phyloP scores from a whole-genome alignment of 331 rosid species.

The Phaseolus coccineus region DNA sequence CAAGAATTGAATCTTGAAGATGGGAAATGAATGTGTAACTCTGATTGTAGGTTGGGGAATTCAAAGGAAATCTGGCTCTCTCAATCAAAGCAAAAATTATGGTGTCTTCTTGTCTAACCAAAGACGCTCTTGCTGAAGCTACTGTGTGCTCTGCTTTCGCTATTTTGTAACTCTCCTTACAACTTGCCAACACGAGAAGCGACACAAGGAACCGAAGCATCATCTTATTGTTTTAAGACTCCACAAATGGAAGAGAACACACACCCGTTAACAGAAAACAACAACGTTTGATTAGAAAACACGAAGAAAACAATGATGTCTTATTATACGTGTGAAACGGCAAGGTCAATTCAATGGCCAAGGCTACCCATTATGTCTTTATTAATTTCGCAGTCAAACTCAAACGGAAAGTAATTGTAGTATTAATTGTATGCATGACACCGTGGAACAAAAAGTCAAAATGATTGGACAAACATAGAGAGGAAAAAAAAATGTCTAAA shows the following conservation, averaged over 20 bases:
- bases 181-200: conserved; percentile 34
- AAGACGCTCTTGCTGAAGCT: conserved; percentile 53
- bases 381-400: neutral
- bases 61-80: conserved; percentile 66
- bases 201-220: conserved; percentile 15
- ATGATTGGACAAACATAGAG: neutral
- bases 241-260: neutral
- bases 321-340: neutral
- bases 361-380: neutral
- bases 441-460: neutral
- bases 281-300: neutral
- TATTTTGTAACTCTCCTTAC: conserved; percentile 28
- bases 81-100: conserved; percentile 68
- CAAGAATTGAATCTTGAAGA: conserved; percentile 53
- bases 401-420: neutral
- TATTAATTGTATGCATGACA: neutral
- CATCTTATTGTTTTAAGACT: conserved; percentile 6
- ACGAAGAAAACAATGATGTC: neutral
- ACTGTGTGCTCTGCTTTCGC: conserved; percentile 50
- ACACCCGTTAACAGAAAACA: neutral
- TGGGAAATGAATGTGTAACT: conserved; percentile 39
- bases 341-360: conserved; percentile 17
- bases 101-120: conserved; percentile 77
- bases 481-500: too few species aligned
- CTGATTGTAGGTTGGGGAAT: conserved; percentile 55